These are phyloP conservation scores for Saturnispora mendoncae DNA, from an alignment of 805 yeast genomes.

Conservation along the genomic window DNA sequence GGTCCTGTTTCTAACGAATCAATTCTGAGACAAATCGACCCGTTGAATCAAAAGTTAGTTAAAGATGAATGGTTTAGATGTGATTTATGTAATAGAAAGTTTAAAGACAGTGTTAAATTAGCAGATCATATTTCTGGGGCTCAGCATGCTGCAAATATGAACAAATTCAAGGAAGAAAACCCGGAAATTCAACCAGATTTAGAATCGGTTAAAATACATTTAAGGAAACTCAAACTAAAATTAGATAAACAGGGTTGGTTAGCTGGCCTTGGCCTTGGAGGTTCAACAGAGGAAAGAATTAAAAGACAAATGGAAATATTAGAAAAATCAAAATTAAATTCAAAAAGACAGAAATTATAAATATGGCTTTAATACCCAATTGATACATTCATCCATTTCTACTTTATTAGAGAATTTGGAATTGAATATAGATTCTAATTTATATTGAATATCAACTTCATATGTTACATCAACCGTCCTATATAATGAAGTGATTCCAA, in stretches of 20 bases:
- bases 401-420: conserved; percentile 38
- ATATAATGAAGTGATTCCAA: conserved; percentile 13
- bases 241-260: conserved; percentile 7
- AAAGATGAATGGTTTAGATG: conserved; percentile 70
- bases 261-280: conserved; percentile 7
- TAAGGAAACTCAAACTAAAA: conserved; percentile 5
- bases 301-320: conserved; percentile 4
- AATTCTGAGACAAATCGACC: not conserved
- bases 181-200: conserved; percentile 30
- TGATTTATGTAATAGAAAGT: conserved; percentile 68
- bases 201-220: conserved; percentile 35
- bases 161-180: conserved; percentile 17
- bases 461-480: conserved; percentile 12
- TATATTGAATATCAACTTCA: conserved; percentile 13
- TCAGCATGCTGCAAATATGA: conserved; percentile 47
- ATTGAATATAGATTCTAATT: conserved; percentile 12
- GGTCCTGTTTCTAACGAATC: conserved; percentile 6
- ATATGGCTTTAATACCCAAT: conserved; percentile 37
- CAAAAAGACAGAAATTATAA: not conserved
- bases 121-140: conserved; percentile 78
- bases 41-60: not conserved
- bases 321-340: not conserved
- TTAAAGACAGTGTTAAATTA: conserved; percentile 72
- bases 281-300: conserved; percentile 1
- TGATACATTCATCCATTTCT: conserved; percentile 46